A percentile compares a stretch with the other conserved stretches of the same genome.
phyloP scores from a whole-genome alignment of 1,284 basidiomycete genomes.

The Rhodotorula sp. region DNA sequence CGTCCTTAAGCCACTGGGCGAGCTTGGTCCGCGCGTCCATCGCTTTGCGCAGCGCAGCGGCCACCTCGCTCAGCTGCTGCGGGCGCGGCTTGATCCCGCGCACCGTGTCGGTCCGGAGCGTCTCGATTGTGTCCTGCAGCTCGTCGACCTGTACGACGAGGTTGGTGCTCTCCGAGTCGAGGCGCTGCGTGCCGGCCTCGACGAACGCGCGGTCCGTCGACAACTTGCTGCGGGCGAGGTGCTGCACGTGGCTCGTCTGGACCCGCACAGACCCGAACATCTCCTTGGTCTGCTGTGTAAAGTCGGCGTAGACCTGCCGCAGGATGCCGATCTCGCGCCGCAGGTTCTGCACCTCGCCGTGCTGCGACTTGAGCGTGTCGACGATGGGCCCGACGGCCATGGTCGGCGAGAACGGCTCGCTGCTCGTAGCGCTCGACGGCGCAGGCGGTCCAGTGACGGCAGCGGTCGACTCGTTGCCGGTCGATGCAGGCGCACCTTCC shows the following conservation, averaged over 20 bases:
- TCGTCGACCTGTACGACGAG: constrained; percentile 91
- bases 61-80: constrained; percentile 59
- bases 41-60: constrained; percentile 70
- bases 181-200: constrained; percentile 83
- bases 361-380: constrained; percentile 82
- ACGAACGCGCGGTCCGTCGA: constrained; percentile 86
- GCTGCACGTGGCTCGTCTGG: constrained; percentile 82
- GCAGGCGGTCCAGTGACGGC: neutral
- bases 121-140: constrained; percentile 88
- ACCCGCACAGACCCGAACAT: constrained; percentile 72
- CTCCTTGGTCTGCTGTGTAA: constrained; percentile 85
- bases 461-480: no score
- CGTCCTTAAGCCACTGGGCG: constrained; percentile 78
- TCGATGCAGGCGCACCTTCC: no score
- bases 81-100: constrained; percentile 83
- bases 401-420: neutral
- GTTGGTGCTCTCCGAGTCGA: constrained; percentile 85
- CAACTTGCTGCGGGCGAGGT: constrained; percentile 77
- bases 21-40: constrained; percentile 73
- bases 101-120: constrained; percentile 84
- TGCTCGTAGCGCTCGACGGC: neutral
- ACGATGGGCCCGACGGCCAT: constrained; percentile 56
- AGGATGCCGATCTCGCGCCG: constrained; percentile 90
- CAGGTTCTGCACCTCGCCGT: constrained; percentile 89
- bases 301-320: constrained; percentile 90